Evolutionary conservation across 225 moss, liverwort and hornwort species (phyloP), one percentile per base, ranked within the genome.

Genomic region (Asterella californica): DNA sequence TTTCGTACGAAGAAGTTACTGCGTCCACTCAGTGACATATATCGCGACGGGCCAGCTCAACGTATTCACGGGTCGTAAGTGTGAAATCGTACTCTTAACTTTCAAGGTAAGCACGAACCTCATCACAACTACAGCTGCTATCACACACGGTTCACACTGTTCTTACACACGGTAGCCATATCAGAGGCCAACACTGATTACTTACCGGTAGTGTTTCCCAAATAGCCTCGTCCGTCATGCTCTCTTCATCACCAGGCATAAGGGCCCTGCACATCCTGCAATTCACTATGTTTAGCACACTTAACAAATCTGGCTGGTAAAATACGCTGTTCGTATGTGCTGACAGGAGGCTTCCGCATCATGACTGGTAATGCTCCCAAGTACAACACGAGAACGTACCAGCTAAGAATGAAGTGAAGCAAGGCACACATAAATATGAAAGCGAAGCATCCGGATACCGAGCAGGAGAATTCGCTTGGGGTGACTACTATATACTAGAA

Each of bases 241-340:
- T 99, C 88, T 99, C 97, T 80, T 99, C 97, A 86, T 99, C 97
- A 69, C 94, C 94, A 63, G 97, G 97, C 93, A 99, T 94, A 79
- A 99, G 90, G 59, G 97, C 97, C 87, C 97, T 99, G 93, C 97
- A 99, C 97, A 99, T 99, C 89, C 97, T 97, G 97, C 92, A 90
- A 76, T 82, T 76, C 74, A 85, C 65, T 84, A 85, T 88, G 88
- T 87, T 94, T 85, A 86, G 83, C 47, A 79, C 57, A 64, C 12
- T 72, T 22, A 57, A 70, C 65, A 18, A 67, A 4, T 2, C 7
- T 27, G 22, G 42, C 38, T 1, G 10, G 22, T 70, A 21, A 8
- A 45, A 70, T 66, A 5, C 61, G 22, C 22, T n/a, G 27, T 9
- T 5, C 37, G 45, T n/a, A 6, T 37, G 32, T 55, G n/a, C 19